These are phyloP conservation scores for Rubia tinctorum DNA, from an alignment of 305 asterid genomes.

Conservation along the genomic window DNA sequence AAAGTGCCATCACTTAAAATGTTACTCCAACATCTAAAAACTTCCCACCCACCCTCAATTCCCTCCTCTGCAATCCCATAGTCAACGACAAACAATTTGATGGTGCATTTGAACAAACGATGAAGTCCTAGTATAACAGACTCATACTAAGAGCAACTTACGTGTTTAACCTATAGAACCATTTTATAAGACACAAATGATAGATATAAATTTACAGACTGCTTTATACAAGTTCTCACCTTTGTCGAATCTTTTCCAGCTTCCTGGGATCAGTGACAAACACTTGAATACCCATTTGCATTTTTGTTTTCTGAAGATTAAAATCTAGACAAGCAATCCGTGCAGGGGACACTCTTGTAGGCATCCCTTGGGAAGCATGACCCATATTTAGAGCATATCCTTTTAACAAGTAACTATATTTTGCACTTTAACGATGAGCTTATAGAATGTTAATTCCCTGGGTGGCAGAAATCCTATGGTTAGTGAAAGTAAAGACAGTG, in stretches of 20 bases:
- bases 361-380: slow-evolving; percentile 99
- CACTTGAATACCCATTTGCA: slow-evolving; percentile 99
- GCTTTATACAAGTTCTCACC: slow-evolving; percentile 38
- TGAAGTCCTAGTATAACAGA: not conserved
- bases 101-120: not conserved
- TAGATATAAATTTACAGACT: not conserved
- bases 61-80: not conserved
- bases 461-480: slow-evolving; percentile 14
- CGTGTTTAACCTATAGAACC: not conserved
- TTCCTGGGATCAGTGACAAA: slow-evolving; percentile 93
- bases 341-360: slow-evolving; percentile 87
- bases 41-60: too few species aligned
- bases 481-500: not conserved
- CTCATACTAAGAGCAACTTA: not conserved
- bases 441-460: slow-evolving; percentile 96
- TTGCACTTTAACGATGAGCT: slow-evolving; percentile 98
- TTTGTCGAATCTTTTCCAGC: slow-evolving; percentile 96
- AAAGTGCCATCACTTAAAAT: not conserved
- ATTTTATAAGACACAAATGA: not conserved
- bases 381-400: slow-evolving; percentile 97
- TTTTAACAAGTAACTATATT: slow-evolving; percentile 83
- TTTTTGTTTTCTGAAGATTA: slow-evolving; percentile 93
- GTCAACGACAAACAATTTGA: not conserved
- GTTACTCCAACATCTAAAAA: too few species aligned
- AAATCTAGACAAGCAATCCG: slow-evolving; percentile 96